Base-by-base conservation (phyloP, 495 filamentous ascomycete species). In the Cercophora newfieldiana region DNA sequence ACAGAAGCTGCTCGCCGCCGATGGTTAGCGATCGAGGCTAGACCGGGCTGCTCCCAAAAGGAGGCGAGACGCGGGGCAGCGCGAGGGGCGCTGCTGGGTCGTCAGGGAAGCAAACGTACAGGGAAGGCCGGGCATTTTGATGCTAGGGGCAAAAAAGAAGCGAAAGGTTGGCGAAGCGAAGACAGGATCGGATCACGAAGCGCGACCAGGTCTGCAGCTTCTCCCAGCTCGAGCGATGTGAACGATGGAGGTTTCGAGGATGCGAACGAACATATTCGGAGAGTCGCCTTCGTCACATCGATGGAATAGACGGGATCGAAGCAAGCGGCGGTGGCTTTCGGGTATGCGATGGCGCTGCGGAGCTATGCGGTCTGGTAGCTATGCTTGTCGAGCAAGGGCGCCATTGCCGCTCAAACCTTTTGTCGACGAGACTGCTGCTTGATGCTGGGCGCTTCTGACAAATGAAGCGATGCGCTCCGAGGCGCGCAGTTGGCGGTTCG, bases 101-200 rank as follows among this genome's bases (percentile, higher is more conserved):
- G 18, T 63, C 50, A 49, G 55, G 37, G 50, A 65, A 60, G 57
- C 31, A 60, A 31, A 85, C 87, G 67, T 85, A 97, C 93, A 83
- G 61, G 93, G 93, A 78, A 97, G 88, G 69, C 93, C 92, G 72
- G 93, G 93, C 93, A 97, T 97, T 78, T 83, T 83, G 77, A n/a
- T n/a, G n/a, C n/a, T n/a, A n/a, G 26, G 49, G 55, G 47, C 22
- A 33, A 44, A 60, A 51, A 19, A 55, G 62, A 55, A 61, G 51
- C 31, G 22, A 44, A 37, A 25, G 29, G 54, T 21, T 31, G 31
- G 51, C 8, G 29, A 18, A 29, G 21, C 16, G 19, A n/a, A 29
- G 51, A 28, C 19, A 53, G 31, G 29, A 47, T 19, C 21, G 12
- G 53, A 69, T 75, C 68, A 74, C 28, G 65, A 51, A 49, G 66